phyloP scores from a whole-genome alignment of 1,139 yeast genomes.

The Hemisphaericaspora lyxosophila region DNA sequence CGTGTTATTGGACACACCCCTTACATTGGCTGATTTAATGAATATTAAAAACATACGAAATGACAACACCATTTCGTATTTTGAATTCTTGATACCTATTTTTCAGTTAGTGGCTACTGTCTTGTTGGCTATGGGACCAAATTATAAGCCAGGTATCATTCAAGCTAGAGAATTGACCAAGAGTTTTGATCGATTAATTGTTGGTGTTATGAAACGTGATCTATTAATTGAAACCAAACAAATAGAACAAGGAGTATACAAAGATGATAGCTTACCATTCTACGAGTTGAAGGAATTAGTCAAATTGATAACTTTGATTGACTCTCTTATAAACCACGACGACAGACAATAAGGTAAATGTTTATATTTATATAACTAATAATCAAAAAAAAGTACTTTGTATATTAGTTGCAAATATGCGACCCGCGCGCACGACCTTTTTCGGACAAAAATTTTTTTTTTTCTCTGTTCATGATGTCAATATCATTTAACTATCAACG shows the following conservation, averaged over 20 bases:
- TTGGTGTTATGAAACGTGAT: slow-evolving; percentile 72
- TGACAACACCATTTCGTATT: slow-evolving; percentile 47
- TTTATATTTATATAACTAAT: no score
- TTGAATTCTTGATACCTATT: slow-evolving; percentile 73
- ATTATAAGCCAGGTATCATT: slow-evolving; percentile 61
- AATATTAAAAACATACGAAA: slow-evolving; percentile 15
- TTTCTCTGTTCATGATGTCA: no score
- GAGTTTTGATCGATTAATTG: slow-evolving; percentile 56
- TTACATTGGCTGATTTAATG: slow-evolving; percentile 29
- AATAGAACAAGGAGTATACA: slow-evolving; percentile 17
- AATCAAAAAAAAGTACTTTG: no score
- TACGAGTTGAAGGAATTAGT: slow-evolving; percentile 50
- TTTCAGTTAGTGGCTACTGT: slow-evolving; percentile 73
- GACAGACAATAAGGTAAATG: slow-evolving; percentile 2
- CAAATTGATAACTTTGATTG: slow-evolving; percentile 54
- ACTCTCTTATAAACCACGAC: slow-evolving; percentile 44
- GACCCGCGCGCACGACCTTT: neutral
- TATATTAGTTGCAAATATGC: neutral
- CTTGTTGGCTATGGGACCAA: slow-evolving; percentile 75
- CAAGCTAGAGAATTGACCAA: slow-evolving; percentile 55
- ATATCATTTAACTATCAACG: no score
- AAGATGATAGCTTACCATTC: slow-evolving; percentile 22
- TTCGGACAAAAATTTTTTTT: slow-evolving; percentile 3
- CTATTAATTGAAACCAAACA: slow-evolving; percentile 37
- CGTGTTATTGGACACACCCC: slow-evolving; percentile 53